Conservation (phyloP, 2,329 filamentous ascomycete species). For the Trichoderma asperellum region DNA sequence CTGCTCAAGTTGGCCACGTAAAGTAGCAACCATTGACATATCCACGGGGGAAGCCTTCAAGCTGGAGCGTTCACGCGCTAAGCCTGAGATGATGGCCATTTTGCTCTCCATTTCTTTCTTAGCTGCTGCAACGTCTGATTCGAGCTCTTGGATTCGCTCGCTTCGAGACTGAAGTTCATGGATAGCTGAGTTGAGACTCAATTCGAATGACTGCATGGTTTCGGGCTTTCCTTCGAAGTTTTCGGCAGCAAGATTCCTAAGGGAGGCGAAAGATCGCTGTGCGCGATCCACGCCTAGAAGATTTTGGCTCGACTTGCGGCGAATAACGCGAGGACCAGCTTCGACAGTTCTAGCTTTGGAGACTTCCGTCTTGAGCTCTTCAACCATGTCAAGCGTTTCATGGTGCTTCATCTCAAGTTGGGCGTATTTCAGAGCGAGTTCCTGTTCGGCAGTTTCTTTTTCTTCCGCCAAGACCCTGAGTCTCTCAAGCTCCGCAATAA, state of each 20-base stretch:
- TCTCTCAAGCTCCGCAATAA: conserved; percentile 67
- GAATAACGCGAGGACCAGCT: conserved; percentile 73
- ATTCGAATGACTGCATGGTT: conserved; percentile 86
- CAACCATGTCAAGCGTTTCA: conserved; percentile 80
- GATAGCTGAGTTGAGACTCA: conserved; percentile 89
- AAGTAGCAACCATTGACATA: conserved; percentile 83
- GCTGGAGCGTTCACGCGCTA: conserved; percentile 91
- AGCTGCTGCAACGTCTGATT: conserved; percentile 78
- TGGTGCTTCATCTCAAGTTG: conserved; percentile 82
- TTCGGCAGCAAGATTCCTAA: conserved; percentile 85
- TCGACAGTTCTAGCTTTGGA: conserved; percentile 71
- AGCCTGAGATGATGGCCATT: conserved; percentile 90
- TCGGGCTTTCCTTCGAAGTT: conserved; percentile 83
- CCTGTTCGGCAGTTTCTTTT: conserved; percentile 74
- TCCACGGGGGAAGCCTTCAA: conserved; percentile 84
- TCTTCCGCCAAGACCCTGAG: conserved; percentile 73
- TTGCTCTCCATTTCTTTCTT: conserved; percentile 98
- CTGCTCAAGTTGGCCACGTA: conserved; percentile 86
- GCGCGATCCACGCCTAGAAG: conserved; percentile 86
- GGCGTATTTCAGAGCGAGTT: conserved; percentile 78
- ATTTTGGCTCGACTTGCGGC: conserved; percentile 90
- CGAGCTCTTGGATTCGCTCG: conserved; percentile 87
- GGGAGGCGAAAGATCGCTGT: conserved; percentile 85
- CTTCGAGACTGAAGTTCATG: conserved; percentile 86
- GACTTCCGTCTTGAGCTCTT: conserved; percentile 86